Percentiles rank a stretch among this genome's conserved stretches.
Conservation (phyloP, 371 early-diverging fungal genomes). For the Mortierella sp. region DNA sequence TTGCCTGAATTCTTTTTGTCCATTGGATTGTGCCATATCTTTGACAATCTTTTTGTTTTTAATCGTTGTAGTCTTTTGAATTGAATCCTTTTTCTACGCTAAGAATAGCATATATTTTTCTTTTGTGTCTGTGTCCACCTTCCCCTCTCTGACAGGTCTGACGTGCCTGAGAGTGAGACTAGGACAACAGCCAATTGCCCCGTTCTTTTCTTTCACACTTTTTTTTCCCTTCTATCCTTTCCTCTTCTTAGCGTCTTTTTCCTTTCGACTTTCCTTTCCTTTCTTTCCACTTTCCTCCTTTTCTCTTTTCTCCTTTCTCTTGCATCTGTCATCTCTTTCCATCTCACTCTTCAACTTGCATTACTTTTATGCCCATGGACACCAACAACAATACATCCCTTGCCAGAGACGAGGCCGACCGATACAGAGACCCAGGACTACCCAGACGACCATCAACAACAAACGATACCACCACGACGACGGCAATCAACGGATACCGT, state of each 20-base stretch:
- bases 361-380: neutral
- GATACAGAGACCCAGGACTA: conserved; percentile 19
- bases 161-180: too few species aligned
- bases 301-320: neutral
- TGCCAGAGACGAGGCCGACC: conserved; percentile 29
- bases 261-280: neutral
- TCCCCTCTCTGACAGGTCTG: neutral
- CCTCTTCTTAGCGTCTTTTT: neutral
- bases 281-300: neutral
- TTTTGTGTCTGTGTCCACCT: too few species aligned
- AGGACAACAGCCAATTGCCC: too few species aligned
- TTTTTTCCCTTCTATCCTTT: neutral
- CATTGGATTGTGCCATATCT: too few species aligned
- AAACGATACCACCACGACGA: neutral
- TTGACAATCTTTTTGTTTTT: too few species aligned
- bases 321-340: neutral
- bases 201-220: neutral
- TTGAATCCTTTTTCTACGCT: too few species aligned
- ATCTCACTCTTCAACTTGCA: conserved; percentile 1
- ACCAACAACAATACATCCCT: neutral
- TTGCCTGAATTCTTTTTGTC: too few species aligned
- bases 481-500: conserved; percentile 18
- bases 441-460: neutral
- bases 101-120: too few species aligned
- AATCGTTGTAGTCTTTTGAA: too few species aligned